Evolutionary conservation across 106 monocot genomes (phyloP).

Genomic region (Allium cepa): DNA sequence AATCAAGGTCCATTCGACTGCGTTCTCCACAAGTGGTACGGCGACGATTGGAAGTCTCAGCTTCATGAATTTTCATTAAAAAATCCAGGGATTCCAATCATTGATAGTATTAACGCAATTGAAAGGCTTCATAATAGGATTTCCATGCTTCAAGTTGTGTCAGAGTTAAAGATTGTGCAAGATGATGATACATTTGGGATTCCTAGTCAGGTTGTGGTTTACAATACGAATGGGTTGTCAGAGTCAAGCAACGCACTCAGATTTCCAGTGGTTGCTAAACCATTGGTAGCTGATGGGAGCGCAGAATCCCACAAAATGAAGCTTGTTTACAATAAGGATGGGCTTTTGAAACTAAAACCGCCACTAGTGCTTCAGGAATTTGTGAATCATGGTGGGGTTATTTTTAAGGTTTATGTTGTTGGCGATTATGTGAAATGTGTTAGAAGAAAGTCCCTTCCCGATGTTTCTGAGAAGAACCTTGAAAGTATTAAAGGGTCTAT

Average conservation of each 20-base stretch:
- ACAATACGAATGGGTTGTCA: slow-evolving; percentile 34
- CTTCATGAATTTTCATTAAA: slow-evolving; percentile 20
- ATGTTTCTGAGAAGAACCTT: slow-evolving; percentile 43
- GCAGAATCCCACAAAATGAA: slow-evolving; percentile 60
- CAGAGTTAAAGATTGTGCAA: slow-evolving; percentile 30
- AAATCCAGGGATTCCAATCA: slow-evolving; percentile 39
- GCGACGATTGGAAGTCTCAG: slow-evolving; percentile 32
- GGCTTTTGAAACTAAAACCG: slow-evolving; percentile 44
- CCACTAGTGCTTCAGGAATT: slow-evolving; percentile 72
- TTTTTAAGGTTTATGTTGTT: slow-evolving; percentile 75
- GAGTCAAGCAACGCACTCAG: slow-evolving; percentile 24
- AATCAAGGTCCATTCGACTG: slow-evolving; percentile 57
- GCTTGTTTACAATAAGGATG: slow-evolving; percentile 35
- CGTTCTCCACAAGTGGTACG: slow-evolving; percentile 55
- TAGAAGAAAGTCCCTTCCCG: slow-evolving; percentile 58
- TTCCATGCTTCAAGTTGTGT: slow-evolving; percentile 65
- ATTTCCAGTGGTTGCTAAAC: slow-evolving; percentile 70
- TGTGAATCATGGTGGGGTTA: slow-evolving; percentile 66
- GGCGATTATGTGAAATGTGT: slow-evolving; percentile 66
- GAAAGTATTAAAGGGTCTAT: slow-evolving; percentile 28
- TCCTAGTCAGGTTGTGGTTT: slow-evolving; percentile 49
- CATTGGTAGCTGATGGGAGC: slow-evolving; percentile 57
- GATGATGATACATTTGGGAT: slow-evolving; percentile 44
- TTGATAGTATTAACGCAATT: slow-evolving; percentile 44
- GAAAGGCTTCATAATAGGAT: slow-evolving; percentile 58